phyloP scores from a whole-genome alignment of 768 basidiomycete species.

The Phlebiopsis gigantea region DNA sequence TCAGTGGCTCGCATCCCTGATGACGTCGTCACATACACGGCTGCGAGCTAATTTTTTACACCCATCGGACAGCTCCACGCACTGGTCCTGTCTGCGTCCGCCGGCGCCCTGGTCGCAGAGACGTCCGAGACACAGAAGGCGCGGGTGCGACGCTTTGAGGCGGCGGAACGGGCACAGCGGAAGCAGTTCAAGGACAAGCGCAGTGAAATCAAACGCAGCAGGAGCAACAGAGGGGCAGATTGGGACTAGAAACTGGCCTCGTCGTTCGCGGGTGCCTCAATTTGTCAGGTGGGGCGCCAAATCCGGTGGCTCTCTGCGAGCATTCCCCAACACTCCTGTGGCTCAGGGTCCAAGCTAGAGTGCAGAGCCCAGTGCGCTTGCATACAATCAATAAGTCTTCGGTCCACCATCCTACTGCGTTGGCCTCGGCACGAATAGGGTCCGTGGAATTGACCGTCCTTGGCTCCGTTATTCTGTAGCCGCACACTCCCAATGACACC shows the following conservation, averaged over 20 bases:
- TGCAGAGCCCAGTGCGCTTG: background rate
- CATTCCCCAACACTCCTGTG: background rate
- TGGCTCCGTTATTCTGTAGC: too few relatives aligned
- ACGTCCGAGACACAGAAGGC: conserved; percentile 52
- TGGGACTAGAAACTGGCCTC: conserved; percentile 16
- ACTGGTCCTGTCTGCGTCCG: conserved; percentile 44
- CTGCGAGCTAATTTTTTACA: too few relatives aligned
- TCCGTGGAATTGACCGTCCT: background rate
- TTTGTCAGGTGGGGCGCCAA: background rate
- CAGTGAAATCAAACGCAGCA: conserved; percentile 42
- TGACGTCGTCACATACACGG: too few relatives aligned
- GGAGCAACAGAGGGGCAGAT: conserved; percentile 15
- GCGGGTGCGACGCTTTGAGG: conserved; percentile 42
- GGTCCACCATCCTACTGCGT: background rate
- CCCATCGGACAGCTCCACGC: conserved; percentile 43
- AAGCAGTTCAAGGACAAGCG: conserved; percentile 47
- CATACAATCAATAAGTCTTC: background rate
- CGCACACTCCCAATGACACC: background rate
- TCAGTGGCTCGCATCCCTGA: conserved; percentile 15
- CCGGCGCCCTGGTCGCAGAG: conserved; percentile 42
- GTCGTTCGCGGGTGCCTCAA: background rate
- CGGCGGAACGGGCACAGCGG: conserved; percentile 42
- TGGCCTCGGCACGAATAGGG: background rate
- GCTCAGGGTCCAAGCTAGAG: background rate
- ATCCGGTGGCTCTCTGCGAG: background rate